These are phyloP conservation scores for Pyrenopolyporus hunteri DNA, from an alignment of 495 filamentous ascomycete species.

Conservation along the genomic window DNA sequence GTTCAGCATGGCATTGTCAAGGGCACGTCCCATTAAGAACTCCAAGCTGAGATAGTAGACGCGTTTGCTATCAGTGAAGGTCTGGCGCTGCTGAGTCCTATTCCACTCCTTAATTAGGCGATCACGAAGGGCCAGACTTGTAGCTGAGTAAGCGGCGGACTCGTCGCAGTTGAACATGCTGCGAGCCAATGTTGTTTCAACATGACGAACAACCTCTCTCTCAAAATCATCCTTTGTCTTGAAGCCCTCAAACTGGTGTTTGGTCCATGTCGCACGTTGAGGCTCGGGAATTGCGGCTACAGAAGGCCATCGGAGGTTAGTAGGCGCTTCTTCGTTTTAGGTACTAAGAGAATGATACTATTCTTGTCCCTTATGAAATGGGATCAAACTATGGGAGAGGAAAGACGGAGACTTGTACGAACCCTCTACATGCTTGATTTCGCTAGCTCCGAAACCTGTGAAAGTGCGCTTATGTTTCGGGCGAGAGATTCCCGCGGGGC, in stretches of 20 bases:
- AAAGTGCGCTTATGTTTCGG: conserved; percentile 96
- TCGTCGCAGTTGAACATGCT: conserved; percentile 99
- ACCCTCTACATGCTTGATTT: conserved; percentile 94
- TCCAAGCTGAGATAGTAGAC: conserved; percentile 97
- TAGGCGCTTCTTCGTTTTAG: conserved; percentile 11
- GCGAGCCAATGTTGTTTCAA: conserved; percentile 94
- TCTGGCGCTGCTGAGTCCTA: conserved; percentile 94
- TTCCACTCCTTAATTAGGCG: conserved; percentile 96
- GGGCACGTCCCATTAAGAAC: conserved; percentile 93
- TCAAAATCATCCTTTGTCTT: conserved; percentile 70
- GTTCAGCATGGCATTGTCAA: conserved; percentile 99
- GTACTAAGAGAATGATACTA: conserved; percentile 46
- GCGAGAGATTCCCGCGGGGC: conserved; percentile 69
- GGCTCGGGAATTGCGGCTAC: conserved; percentile 80
- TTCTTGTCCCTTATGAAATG: not conserved
- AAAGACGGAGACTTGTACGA: conserved; percentile 23
- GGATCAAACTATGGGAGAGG: not conserved
- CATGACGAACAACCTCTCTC: conserved; percentile 85
- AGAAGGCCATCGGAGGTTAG: conserved; percentile 15
- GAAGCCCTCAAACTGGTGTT: conserved; percentile 74
- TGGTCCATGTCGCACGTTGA: conserved; percentile 86
- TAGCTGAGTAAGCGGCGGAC: conserved; percentile 86
- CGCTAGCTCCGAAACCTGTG: conserved; percentile 85
- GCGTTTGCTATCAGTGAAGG: conserved; percentile 85
- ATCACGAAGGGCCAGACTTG: conserved; percentile 89